Evolutionary conservation across 2,329 filamentous ascomycete genomes (phyloP).

Genomic region (Fusarium chaquense): DNA sequence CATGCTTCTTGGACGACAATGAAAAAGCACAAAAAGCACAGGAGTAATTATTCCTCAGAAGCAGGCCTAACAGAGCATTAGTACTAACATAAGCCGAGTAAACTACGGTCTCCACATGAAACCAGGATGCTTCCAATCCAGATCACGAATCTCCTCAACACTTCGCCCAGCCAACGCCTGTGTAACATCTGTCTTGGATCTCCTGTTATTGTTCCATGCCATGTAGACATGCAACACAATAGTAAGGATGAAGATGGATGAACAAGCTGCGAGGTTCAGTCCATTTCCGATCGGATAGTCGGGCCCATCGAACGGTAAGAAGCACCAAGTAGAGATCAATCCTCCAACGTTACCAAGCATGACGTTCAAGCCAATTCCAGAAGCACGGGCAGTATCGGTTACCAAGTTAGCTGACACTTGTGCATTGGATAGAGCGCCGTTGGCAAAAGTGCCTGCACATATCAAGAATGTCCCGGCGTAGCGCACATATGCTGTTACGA

Average conservation of each 20-base stretch:
- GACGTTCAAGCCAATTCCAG: constrained; percentile 39
- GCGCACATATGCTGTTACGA: constrained; percentile 54
- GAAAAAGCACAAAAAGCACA: background rate
- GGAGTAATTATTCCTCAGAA: no score
- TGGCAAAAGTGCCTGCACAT: constrained; percentile 28
- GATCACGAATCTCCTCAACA: constrained; percentile 18
- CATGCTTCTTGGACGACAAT: background rate
- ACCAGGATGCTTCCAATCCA: constrained; percentile 30
- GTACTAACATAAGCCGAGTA: rapidly evolving
- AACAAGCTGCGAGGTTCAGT: constrained; percentile 56
- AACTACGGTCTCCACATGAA: constrained; percentile 24
- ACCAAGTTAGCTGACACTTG: constrained; percentile 33
- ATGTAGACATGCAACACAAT: constrained; percentile 3
- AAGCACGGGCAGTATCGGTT: constrained; percentile 36
- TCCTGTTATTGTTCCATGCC: constrained; percentile 22
- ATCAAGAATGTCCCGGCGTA: constrained; percentile 72
- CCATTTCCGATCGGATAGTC: constrained; percentile 75
- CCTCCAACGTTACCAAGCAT: constrained; percentile 65
- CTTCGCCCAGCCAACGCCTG: constrained; percentile 12
- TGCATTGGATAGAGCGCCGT: constrained; percentile 58
- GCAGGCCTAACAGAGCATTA: no score
- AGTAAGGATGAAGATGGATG: constrained; percentile 18
- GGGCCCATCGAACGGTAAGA: constrained; percentile 71
- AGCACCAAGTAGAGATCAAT: constrained; percentile 73
- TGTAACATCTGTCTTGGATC: constrained; percentile 1